Base-by-base conservation (phyloP, 2,329 filamentous ascomycete species). In the Exophiala phaeomuriformis region DNA sequence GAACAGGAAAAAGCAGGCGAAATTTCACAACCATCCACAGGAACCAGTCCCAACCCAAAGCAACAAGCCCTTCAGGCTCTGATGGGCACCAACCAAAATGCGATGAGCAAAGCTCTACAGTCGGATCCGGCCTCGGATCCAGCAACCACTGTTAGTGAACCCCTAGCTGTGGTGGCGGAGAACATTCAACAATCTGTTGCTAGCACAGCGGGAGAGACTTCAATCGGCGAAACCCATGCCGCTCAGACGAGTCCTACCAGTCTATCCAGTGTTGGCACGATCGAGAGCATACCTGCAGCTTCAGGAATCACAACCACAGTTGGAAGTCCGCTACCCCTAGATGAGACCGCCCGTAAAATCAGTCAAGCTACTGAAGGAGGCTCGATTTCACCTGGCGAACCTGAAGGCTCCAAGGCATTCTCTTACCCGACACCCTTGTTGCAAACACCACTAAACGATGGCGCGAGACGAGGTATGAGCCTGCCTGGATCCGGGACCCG, bases 361-460 rank as follows among this genome's bases (percentile, higher is more conserved):
- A 45, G 47, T 35, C 57, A 52, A 47, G 50, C 55, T 32, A 49
- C 43, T 28, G 60, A 57, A 36, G 70, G 69, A 51, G 69, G 73
- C 51, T 69, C 70, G 51, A 66, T 68, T 33, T 66, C 71, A 33
- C 65, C 68, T 12, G 64, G 65, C 19, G 19, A 19, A 19, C 19
- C 19, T 32, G 70, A 71, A 48, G 68, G 64, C 35, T 78, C 75
- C 61, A 81, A 82, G 63, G 75, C 81, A 6, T 80, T 81, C 61
- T 83, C 81, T n/a, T 84, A 82, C 65, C 81, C 81, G 5, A 78
- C 80, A 49, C 80, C 80, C n/a, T 71, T 75, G 55, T 68, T 72
- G 36, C 68, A 69, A 49, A 74, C 68, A 63, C 69, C 63, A 60
- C 70, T 77, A 40, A 73, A 72, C 51, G 77, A 79, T 53, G 71